Conservation (phyloP, 441 rosid genomes). For the Syzygium syzygioides region DNA sequence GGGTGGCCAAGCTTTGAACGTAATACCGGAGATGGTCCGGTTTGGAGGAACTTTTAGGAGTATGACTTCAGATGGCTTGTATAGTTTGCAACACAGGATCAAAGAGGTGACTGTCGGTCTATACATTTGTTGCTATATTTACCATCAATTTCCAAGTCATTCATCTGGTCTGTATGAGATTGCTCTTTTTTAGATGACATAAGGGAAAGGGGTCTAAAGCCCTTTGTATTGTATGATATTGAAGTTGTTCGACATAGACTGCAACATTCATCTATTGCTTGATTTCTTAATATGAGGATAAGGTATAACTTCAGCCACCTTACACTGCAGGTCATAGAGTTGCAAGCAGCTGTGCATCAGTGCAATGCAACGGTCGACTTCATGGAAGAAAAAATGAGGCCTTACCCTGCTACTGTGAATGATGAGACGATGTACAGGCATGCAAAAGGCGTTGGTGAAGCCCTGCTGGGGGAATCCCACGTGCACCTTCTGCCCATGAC, state of each 20-base stretch:
- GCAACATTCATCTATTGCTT: neutral
- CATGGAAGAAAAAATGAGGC: constrained; percentile 21
- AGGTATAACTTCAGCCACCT: neutral
- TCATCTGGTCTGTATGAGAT: neutral
- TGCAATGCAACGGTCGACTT: constrained; percentile 26
- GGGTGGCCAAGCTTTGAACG: constrained; percentile 52
- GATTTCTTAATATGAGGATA: neutral
- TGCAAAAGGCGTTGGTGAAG: constrained; percentile 15
- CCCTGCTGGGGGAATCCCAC: constrained; percentile 21
- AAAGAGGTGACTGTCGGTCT: constrained; percentile 29
- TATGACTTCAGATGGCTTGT: constrained; percentile 38
- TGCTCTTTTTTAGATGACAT: neutral
- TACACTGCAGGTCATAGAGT: constrained; percentile 10
- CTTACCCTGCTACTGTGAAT: constrained; percentile 24
- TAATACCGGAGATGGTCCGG: constrained; percentile 38
- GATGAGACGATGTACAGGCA: constrained; percentile 20
- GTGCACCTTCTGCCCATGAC: constrained; percentile 6
- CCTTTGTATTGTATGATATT: neutral
- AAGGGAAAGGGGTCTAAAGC: neutral
- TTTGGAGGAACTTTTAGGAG: constrained; percentile 59
- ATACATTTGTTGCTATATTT: neutral
- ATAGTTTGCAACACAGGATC: constrained; percentile 42
- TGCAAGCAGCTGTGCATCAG: constrained; percentile 25
- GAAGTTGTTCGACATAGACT: neutral
- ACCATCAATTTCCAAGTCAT: neutral